Evolutionary conservation across 805 yeast species (phyloP), one percentile per base, ranked within the genome.

Genomic region (Debaryomyces castellii): DNA sequence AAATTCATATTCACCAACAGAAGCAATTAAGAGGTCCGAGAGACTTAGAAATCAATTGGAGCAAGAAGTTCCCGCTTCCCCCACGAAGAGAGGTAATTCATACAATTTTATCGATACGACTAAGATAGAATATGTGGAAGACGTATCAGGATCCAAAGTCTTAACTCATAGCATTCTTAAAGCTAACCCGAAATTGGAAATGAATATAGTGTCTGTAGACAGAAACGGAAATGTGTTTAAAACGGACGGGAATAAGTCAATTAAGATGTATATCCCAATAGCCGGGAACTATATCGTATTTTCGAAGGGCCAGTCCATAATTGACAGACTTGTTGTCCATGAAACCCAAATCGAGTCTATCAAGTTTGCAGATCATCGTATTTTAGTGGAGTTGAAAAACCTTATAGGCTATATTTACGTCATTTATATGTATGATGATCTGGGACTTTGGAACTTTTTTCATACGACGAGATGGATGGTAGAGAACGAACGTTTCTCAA

Each of bases 371-470:
- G 16, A 22, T 21, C 46, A 43, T n/a, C 33, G 51, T 20, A 25
- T 53, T 21, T 42, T 53, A 10, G 44, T 53, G 14, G 49, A 40
- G 35, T 39, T 51, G 11, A 32, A 36, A 8, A 25, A 40, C 12
- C 21, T 22, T 7, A n/a, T 17, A 11, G 52, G 54, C 10, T 53
- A 47, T 41, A 32, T 53, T 3, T 49, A 49, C 37, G 43, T 45
- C 28, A 47, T 32, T 14, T 51, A 51, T 30, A 18, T 28, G 11
- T 30, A 32, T 6, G 49, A 48, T 5, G 53, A 49, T 23, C 21
- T 37, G 25, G 44, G 43, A 5, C 23, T 53, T 22, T 40, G 42
- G 24, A 18, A 10, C 14, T 44, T 39, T 12, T 53, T 53, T 22
- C 20, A 36, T 4, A n/a, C 27, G 10, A 39, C 40, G 17, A 32